Conservation (phyloP, 2,329 filamentous ascomycete genomes). For the Sporothrix schenckii region DNA sequence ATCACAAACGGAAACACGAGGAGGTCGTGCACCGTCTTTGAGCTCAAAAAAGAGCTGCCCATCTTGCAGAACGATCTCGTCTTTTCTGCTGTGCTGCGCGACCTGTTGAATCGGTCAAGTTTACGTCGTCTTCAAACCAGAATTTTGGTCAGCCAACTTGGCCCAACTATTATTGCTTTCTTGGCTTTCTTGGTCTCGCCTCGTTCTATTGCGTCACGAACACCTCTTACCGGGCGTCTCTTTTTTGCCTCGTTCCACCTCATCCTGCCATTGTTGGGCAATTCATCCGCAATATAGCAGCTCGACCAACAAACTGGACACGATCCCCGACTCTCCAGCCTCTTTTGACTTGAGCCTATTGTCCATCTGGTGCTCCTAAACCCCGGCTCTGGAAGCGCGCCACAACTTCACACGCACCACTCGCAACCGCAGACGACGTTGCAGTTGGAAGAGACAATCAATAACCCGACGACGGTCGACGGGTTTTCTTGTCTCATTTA, state of each 20-base stretch:
- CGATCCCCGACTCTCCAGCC: slow-evolving; percentile 14
- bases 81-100: slow-evolving; percentile 12
- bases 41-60: background rate
- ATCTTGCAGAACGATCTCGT: slow-evolving; percentile 21
- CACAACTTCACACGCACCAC: slow-evolving; percentile 15
- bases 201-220: slow-evolving; percentile 21
- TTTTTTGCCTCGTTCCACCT: background rate
- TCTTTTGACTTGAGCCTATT: slow-evolving; percentile 25
- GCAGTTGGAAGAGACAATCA: slow-evolving; percentile 21
- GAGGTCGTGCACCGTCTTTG: background rate
- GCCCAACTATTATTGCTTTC: background rate
- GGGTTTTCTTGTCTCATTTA: slow-evolving; percentile 20
- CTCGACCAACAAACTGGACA: slow-evolving; percentile 19
- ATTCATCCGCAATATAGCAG: slow-evolving; percentile 26
- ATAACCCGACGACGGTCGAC: slow-evolving; percentile 17
- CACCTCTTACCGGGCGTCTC: slow-evolving; percentile 9
- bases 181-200: slow-evolving; percentile 18
- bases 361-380: background rate
- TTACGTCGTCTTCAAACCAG: background rate
- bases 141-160: background rate
- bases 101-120: background rate
- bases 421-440: slow-evolving; percentile 12
- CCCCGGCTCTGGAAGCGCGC: slow-evolving; percentile 17
- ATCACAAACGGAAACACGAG: slow-evolving; percentile 10
- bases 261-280: background rate